Conservation (phyloP, 257 asterid genomes). For the Solanum habrochaites region DNA sequence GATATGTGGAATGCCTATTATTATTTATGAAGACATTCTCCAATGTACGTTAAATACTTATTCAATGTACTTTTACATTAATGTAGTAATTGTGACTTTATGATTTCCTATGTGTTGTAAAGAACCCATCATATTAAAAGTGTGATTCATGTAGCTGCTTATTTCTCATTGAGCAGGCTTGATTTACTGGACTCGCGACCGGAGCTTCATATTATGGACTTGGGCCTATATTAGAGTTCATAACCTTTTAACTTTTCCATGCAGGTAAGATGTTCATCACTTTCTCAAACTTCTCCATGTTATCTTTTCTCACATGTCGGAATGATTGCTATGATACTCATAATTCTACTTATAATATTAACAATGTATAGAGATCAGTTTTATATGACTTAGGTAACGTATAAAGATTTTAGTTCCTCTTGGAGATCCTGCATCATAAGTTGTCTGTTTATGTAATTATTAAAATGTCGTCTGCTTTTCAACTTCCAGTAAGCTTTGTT, state of each 20-base stretch:
- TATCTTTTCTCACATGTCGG: background rate
- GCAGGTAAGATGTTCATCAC: conserved; percentile 43
- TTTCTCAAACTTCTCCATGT: background rate
- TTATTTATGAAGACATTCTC: too few relatives aligned
- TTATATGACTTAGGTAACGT: background rate
- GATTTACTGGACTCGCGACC: conserved; percentile 45
- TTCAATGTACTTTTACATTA: too few relatives aligned
- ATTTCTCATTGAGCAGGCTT: conserved; percentile 41
- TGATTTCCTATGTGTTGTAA: too few relatives aligned
- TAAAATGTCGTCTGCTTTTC: background rate
- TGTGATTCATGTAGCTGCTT: background rate
- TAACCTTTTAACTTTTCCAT: conserved; percentile 54
- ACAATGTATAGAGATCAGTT: background rate
- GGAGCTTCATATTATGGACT: conserved; percentile 31
- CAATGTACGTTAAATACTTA: too few relatives aligned
- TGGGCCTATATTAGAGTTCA: conserved; percentile 29
- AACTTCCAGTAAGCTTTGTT: background rate
- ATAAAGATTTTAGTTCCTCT: background rate
- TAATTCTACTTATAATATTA: background rate
- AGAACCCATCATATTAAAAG: too few relatives aligned
- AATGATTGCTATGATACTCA: background rate
- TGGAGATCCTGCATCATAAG: background rate
- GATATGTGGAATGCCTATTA: too few relatives aligned
- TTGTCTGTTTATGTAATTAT: background rate
- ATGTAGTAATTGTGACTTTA: too few relatives aligned